Percentiles rank a stretch among this genome's conserved stretches.
These are phyloP conservation scores for Alopecurus myosuroides DNA, from an alignment of 176 grass and related monocot genomes.

Conservation along the genomic window DNA sequence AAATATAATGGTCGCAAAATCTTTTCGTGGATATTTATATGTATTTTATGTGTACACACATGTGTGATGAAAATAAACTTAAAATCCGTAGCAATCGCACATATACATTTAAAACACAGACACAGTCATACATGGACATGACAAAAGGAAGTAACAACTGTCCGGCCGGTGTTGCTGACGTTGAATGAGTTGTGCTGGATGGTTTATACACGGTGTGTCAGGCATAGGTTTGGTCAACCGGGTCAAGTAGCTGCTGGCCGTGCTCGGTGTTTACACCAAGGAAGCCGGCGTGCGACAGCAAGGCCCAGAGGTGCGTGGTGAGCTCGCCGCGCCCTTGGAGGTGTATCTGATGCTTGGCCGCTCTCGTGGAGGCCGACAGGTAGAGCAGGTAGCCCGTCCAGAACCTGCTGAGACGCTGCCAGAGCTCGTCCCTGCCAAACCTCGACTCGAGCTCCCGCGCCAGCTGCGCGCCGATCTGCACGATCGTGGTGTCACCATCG, in stretches of 20 bases:
- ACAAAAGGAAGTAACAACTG: too few relatives aligned
- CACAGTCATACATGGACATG: too few relatives aligned
- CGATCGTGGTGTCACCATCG: not conserved
- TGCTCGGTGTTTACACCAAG: not conserved
- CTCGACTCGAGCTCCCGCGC: not conserved
- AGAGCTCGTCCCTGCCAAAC: not conserved
- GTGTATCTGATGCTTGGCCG: not conserved
- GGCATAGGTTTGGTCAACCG: not conserved
- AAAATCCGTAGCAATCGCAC: too few relatives aligned
- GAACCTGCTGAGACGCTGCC: not conserved
- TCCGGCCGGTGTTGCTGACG: too few relatives aligned
- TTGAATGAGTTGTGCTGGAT: too few relatives aligned
- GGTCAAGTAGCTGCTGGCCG: not conserved
- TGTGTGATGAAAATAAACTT: too few relatives aligned
- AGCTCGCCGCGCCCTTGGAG: not conserved
- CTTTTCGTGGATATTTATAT: too few relatives aligned
- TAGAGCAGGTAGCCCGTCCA: not conserved
- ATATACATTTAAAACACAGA: too few relatives aligned
- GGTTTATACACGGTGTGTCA: too few relatives aligned
- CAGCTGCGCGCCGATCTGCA: not conserved
- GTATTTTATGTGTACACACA: too few relatives aligned
- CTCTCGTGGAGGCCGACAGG: not conserved
- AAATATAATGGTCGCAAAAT: too few relatives aligned
- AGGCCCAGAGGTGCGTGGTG: conserved; percentile 9
- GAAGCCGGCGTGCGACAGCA: conserved; percentile 14